Evolutionary conservation across 2,329 filamentous ascomycete species (phyloP), one percentile per base, ranked within the genome.

Genomic region (Epichloe typhina): DNA sequence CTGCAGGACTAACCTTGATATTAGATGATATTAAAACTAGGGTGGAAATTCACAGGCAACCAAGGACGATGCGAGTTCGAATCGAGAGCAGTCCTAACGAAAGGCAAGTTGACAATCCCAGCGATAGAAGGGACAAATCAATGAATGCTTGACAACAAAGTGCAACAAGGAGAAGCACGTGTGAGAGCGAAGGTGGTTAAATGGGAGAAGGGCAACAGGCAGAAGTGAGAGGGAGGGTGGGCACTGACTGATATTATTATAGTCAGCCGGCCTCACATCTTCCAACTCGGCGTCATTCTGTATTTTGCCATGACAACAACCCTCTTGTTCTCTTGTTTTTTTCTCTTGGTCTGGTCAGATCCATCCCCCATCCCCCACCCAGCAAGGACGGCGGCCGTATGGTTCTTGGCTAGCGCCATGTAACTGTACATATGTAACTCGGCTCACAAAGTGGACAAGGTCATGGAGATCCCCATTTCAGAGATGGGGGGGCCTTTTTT

Each of bases 121-220:
- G 44, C 49, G 17, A 77, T 62, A 35, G 46, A 56, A 0, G 41
- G 45, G 48, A 58, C 75, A 75, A 40, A 52, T 57, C 2, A 75
- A 55, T 52, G 33, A 31, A 41, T 39, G 46, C n/a, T 48, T 31
- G 13, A 12, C n/a, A 46, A 44, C 19, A 12, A 33, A 53, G 35
- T 47, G 48, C 47, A 44, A 49, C 39, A 35, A 47, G 35, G 21
- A 50, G 36, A 51, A 46, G 53, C 47, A 52, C 39, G 47, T 52
- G 50, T 48, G 50, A 52, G 44, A 52, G 53, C 39, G 50, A 55
- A 19, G 31, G 51, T 40, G 42, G 23, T 26, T 26, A 26, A 8
- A 26, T 19, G 23, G 7, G 23, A 38, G 3, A 35, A 19, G 36
- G n/a, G 13, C 36, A 23, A 19, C 13, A 26, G 4, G 21, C 9